These are phyloP conservation scores for Populus trichocarpa DNA, from an alignment of 441 rosid species.

Conservation along the genomic window DNA sequence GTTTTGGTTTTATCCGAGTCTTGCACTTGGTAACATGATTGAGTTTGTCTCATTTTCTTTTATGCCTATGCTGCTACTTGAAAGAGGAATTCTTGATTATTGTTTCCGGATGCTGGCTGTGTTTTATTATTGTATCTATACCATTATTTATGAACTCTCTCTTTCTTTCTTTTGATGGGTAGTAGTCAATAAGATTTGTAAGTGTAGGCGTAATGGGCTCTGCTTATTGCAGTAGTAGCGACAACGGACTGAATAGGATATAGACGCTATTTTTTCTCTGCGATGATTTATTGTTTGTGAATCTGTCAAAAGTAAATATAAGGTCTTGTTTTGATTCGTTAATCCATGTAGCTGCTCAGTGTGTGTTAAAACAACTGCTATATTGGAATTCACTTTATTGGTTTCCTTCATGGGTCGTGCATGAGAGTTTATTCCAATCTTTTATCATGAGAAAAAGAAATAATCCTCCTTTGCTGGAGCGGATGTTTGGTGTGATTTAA, in stretches of 20 bases:
- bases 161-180: background rate
- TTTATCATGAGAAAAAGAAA: background rate
- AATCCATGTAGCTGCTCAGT: background rate
- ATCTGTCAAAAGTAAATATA: no score
- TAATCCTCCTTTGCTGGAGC: background rate
- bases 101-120: background rate
- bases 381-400: background rate
- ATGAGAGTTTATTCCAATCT: background rate
- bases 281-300: no score
- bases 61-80: no score
- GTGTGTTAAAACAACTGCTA: background rate
- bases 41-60: background rate
- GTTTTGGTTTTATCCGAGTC: background rate
- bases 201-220: background rate
- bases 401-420: background rate
- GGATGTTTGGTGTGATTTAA: background rate
- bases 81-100: background rate
- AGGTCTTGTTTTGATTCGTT: no score
- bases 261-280: no score
- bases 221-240: background rate
- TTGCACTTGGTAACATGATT: background rate
- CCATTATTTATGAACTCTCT: background rate
- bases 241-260: background rate
- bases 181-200: background rate
- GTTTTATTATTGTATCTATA: background rate